Base-by-base conservation (phyloP, 2,329 filamentous ascomycete genomes). In the Alternaria dauci region DNA sequence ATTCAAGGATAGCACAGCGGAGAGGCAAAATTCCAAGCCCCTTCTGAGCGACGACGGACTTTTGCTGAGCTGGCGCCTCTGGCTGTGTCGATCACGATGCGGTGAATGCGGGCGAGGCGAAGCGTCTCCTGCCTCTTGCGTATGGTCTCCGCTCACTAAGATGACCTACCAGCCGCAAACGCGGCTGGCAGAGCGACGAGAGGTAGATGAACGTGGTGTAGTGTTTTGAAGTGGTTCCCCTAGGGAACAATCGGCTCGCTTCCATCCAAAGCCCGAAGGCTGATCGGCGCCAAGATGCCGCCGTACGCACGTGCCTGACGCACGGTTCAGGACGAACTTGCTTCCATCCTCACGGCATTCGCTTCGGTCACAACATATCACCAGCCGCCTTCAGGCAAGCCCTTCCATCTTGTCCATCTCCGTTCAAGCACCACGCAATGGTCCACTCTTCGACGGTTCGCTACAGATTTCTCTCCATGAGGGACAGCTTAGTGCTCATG, bases 41-140 rank as follows among this genome's bases (percentile, higher is more conserved):
- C 30, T 43, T 54, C 59, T 42, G 59, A 55, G 42, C 57, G 48
- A 46, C 54, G 18, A 54, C 61, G 53, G 59, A 58, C 61, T 38
- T 28, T 58, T 43, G 46, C 34, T 39, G 54, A 26, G 34, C 42
- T 56, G 46, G 57, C 32, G 42, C 36, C 52, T 43, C 51, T 57
- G 54, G 48, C 44, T 36, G 18, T 43, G 64, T 54, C 58, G 57
- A 62, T 68, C 59, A 48, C 23, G 30, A 41, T 42, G 36, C 34
- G 41, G 52, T 34, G 32, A 50, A 28, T 50, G 52, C 8, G 41
- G 41, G 32, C 43, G 28, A 42, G 30, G n/a, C 20, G 39, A 39
- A 8, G 42, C 20, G 18, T 36, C 58, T 61, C 62, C 63, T 67
- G 58, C 62, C 58, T 55, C 16, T 60, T 66, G 54, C 14, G 60